These are phyloP conservation scores for Pseudognaphalium luteoalbum DNA, from an alignment of 129 eudicot species.

Conservation along the genomic window DNA sequence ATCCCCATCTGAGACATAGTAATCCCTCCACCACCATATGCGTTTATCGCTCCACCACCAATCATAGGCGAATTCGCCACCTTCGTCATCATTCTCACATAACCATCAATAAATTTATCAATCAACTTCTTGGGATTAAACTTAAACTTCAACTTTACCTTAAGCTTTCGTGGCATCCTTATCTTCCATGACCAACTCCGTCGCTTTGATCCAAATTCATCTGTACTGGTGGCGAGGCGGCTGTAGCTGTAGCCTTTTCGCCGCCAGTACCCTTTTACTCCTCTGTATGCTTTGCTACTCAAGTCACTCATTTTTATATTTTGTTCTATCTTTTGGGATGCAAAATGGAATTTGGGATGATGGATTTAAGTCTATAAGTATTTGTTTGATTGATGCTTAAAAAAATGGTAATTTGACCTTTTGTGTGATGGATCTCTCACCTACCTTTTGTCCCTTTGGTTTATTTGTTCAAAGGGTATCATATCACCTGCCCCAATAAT, in stretches of 20 bases:
- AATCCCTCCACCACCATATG: conserved; percentile 30
- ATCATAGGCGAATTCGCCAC: conserved; percentile 40
- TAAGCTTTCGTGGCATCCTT: conserved; percentile 40
- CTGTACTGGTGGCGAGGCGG: conserved; percentile 31
- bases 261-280: conserved; percentile 54
- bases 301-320: conserved; percentile 46
- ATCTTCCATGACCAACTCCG: conserved; percentile 54
- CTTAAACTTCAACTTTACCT: conserved; percentile 52
- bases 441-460: conserved; percentile 17
- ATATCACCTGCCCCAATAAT: conserved; percentile 1
- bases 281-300: conserved; percentile 40
- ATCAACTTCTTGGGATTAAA: conserved; percentile 64
- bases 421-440: conserved; percentile 12
- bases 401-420: conserved; percentile 12
- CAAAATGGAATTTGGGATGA: background rate
- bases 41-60: conserved; percentile 34
- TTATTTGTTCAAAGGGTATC: background rate
- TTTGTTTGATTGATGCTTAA: conserved; percentile 8
- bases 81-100: conserved; percentile 63
- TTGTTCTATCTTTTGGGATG: background rate
- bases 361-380: background rate
- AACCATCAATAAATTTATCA: conserved; percentile 53
- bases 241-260: conserved; percentile 60
- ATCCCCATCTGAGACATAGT: conserved; percentile 33
- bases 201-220: conserved; percentile 33